Conservation (phyloP, 176 grass and related monocot species). For the Oryza glumipatula region DNA sequence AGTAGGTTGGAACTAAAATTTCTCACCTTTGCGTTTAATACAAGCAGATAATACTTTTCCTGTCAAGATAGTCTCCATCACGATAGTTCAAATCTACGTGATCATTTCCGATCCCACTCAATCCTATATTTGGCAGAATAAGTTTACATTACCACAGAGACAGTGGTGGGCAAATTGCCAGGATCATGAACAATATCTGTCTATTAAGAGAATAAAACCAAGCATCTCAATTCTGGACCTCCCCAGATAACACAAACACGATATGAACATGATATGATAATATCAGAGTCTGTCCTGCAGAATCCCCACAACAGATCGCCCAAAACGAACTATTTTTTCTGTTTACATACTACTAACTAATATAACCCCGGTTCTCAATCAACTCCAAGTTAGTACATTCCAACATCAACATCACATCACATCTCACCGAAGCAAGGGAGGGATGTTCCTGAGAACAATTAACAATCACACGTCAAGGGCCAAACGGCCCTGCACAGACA, state of each 20-base stretch:
- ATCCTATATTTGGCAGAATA: neutral
- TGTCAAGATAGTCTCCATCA: neutral
- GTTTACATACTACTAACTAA: slow-evolving; percentile 37
- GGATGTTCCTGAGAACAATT: slow-evolving; percentile 33
- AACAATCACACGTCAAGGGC: slow-evolving; percentile 33
- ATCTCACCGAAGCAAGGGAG: slow-evolving; percentile 45
- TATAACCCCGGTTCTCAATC: slow-evolving; percentile 34
- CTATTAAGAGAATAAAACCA: neutral
- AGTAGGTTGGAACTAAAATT: neutral
- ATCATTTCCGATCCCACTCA: neutral
- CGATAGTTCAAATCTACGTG: neutral
- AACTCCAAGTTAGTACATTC: slow-evolving; percentile 50
- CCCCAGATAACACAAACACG: neutral
- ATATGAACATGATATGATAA: no score
- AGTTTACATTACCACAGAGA: neutral
- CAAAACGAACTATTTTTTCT: slow-evolving; percentile 13
- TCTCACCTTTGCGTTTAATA: no score
- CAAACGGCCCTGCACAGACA: slow-evolving; percentile 32
- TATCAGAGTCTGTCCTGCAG: neutral
- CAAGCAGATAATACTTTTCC: neutral
- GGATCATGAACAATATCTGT: neutral
- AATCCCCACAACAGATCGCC: neutral
- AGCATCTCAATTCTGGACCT: neutral
- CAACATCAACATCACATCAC: slow-evolving; percentile 43
- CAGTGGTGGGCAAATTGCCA: no score